Evolutionary conservation across 2,329 filamentous ascomycete species (phyloP).

Genomic region (Colletotrichum magnum): DNA sequence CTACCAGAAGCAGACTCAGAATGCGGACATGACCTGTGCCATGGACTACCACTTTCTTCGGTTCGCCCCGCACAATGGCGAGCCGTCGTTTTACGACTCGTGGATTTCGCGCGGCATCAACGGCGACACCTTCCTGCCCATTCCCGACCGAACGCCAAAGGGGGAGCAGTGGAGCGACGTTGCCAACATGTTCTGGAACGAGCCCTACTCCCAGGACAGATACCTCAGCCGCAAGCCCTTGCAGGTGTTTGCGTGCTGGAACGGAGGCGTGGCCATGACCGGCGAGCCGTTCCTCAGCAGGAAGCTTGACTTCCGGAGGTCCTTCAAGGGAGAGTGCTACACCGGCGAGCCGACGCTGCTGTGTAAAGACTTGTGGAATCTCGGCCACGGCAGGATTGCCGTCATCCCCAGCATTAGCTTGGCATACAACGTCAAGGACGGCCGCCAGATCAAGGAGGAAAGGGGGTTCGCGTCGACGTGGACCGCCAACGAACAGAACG

Average conservation of each 20-base stretch:
- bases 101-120: slow-evolving; percentile 64
- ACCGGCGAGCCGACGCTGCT: slow-evolving; percentile 70
- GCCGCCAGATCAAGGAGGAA: slow-evolving; percentile 60
- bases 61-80: slow-evolving; percentile 44
- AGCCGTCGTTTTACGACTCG: slow-evolving; percentile 70
- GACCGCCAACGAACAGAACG: slow-evolving; percentile 40
- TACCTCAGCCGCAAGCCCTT: slow-evolving; percentile 60
- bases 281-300: slow-evolving; percentile 61
- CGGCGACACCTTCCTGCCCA: slow-evolving; percentile 69
- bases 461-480: slow-evolving; percentile 61
- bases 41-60: slow-evolving; percentile 69
- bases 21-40: slow-evolving; percentile 70
- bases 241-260: slow-evolving; percentile 75
- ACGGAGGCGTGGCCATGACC: slow-evolving; percentile 65
- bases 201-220: slow-evolving; percentile 52
- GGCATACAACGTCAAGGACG: slow-evolving; percentile 64
- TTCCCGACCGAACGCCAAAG: slow-evolving; percentile 55
- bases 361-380: slow-evolving; percentile 69
- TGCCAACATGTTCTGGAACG: slow-evolving; percentile 68
- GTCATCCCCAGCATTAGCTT: slow-evolving; percentile 70
- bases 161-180: slow-evolving; percentile 62
- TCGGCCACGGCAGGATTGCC: slow-evolving; percentile 65
- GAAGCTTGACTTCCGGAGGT: slow-evolving; percentile 58
- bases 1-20: slow-evolving; percentile 61
- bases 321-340: slow-evolving; percentile 59